A percentile compares a stretch with the other conserved stretches of the same genome.
These are phyloP conservation scores for Pseudogymnoascus destructans DNA, from an alignment of 2,329 filamentous ascomycete species.

Conservation along the genomic window DNA sequence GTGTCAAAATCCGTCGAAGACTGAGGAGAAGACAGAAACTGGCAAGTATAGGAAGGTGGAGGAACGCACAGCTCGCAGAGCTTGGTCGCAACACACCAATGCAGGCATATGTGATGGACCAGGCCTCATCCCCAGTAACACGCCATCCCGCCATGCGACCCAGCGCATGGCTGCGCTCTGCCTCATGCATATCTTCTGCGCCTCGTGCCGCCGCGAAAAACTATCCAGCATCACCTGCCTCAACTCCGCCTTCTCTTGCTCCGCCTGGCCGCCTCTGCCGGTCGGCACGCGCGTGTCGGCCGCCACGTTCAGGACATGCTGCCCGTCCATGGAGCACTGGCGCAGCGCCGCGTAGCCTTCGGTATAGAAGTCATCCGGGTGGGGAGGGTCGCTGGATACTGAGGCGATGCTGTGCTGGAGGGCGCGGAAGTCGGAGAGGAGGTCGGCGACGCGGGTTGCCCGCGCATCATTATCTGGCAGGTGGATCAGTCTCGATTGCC, in stretches of 20 bases:
- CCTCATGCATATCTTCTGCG: slow-evolving; percentile 49
- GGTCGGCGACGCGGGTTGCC: slow-evolving; percentile 45
- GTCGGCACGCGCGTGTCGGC: slow-evolving; percentile 47
- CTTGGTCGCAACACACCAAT: slow-evolving; percentile 41
- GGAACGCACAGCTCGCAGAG: slow-evolving; percentile 41
- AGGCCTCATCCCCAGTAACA: slow-evolving; percentile 40
- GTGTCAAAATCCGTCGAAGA: neutral
- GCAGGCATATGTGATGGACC: slow-evolving; percentile 35
- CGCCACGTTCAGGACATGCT: slow-evolving; percentile 51
- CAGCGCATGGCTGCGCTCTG: slow-evolving; percentile 48
- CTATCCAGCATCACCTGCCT: slow-evolving; percentile 51
- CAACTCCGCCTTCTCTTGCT: slow-evolving; percentile 49
- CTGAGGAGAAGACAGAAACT: neutral
- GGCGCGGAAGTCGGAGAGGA: slow-evolving; percentile 47
- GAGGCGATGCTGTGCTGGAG: slow-evolving; percentile 50
- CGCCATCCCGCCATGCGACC: slow-evolving; percentile 39
- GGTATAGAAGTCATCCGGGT: slow-evolving; percentile 47
- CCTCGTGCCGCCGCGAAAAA: slow-evolving; percentile 47
- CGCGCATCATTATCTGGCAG: slow-evolving; percentile 47
- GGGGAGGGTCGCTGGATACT: slow-evolving; percentile 39
- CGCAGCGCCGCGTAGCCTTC: slow-evolving; percentile 50
- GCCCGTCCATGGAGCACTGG: slow-evolving; percentile 49
- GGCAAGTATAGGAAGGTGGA: neutral
- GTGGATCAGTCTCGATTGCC: slow-evolving; percentile 12
- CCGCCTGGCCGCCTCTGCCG: slow-evolving; percentile 39